phyloP scores from a whole-genome alignment of 1,139 yeast species.

The Pichia terricola region DNA sequence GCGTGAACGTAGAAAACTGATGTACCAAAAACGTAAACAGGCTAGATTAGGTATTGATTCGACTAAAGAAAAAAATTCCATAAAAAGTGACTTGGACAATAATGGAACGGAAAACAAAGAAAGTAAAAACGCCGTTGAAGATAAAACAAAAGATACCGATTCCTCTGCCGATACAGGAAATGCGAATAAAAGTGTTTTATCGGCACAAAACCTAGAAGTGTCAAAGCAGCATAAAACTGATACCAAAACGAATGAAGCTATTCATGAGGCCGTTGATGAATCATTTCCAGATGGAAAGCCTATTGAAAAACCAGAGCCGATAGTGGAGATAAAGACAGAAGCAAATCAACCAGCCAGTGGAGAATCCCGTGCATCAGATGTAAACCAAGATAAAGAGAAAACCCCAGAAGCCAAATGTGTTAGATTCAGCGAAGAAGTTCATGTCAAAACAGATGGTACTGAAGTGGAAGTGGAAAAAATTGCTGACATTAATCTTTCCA shows the following conservation, averaged over 20 bases:
- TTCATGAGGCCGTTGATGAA: too few relatives aligned
- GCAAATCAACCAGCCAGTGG: too few relatives aligned
- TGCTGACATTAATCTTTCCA: neutral
- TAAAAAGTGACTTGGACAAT: neutral
- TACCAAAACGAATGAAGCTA: too few relatives aligned
- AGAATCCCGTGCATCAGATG: too few relatives aligned
- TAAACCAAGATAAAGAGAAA: neutral
- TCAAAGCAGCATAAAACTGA: too few relatives aligned
- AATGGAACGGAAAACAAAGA: neutral
- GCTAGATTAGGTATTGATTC: constrained; percentile 6
- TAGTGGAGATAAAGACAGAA: too few relatives aligned
- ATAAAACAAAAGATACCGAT: neutral
- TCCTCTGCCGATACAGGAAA: too few relatives aligned
- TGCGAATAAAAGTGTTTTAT: too few relatives aligned
- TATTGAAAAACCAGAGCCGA: too few relatives aligned
- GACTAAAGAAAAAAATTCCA: neutral
- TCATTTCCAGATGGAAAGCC: too few relatives aligned
- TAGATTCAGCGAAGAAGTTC: constrained; percentile 1
- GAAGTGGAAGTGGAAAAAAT: neutral
- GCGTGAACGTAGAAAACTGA: constrained; percentile 29
- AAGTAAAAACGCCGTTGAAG: neutral
- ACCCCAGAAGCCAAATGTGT: neutral
- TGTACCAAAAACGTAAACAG: constrained; percentile 29
- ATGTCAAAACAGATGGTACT: neutral
- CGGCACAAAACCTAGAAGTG: too few relatives aligned